Evolutionary conservation across 2,329 filamentous ascomycete species (phyloP).

Genomic region (Paracorniculantispora psalliotae): DNA sequence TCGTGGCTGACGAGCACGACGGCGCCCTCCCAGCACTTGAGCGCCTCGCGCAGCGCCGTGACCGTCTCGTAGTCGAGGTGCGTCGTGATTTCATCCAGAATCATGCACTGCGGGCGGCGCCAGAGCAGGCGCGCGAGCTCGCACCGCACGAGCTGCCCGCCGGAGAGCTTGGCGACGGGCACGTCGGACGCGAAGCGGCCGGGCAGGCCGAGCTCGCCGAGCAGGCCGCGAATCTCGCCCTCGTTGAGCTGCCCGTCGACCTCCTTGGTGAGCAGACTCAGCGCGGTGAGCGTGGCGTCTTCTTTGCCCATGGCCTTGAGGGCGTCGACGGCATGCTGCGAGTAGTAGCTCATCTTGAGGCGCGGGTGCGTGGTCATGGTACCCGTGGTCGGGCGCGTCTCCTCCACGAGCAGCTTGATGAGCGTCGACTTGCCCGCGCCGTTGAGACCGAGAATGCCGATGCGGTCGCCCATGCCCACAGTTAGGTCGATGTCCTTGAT

Average conservation of each 20-base stretch:
- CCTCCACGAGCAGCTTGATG: slow-evolving; percentile 63
- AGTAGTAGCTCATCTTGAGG: slow-evolving; percentile 69
- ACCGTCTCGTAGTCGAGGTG: slow-evolving; percentile 83
- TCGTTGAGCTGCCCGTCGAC: slow-evolving; percentile 52
- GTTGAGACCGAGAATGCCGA: slow-evolving; percentile 75
- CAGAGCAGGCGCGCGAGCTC: slow-evolving; percentile 67
- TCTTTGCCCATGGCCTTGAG: slow-evolving; percentile 51
- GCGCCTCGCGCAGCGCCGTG: slow-evolving; percentile 60
- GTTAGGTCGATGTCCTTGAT: slow-evolving; percentile 62
- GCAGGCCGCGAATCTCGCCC: slow-evolving; percentile 60
- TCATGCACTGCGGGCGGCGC: slow-evolving; percentile 63
- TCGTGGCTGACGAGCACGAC: slow-evolving; percentile 77
- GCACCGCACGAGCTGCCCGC: slow-evolving; percentile 66
- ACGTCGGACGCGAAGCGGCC: slow-evolving; percentile 69
- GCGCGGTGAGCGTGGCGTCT: slow-evolving; percentile 55
- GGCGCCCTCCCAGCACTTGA: slow-evolving; percentile 67
- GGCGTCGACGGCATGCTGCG: slow-evolving; percentile 70
- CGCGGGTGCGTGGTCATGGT: slow-evolving; percentile 62
- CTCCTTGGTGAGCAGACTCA: slow-evolving; percentile 56
- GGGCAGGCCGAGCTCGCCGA: slow-evolving; percentile 65
- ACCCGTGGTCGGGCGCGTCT: slow-evolving; percentile 54
- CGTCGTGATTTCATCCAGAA: slow-evolving; percentile 78
- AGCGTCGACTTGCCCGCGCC: slow-evolving; percentile 79
- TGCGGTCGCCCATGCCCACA: slow-evolving; percentile 66
- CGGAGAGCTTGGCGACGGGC: slow-evolving; percentile 67